phyloP scores from a whole-genome alignment of 805 yeast genomes.

The Ogataea pilisensis region DNA sequence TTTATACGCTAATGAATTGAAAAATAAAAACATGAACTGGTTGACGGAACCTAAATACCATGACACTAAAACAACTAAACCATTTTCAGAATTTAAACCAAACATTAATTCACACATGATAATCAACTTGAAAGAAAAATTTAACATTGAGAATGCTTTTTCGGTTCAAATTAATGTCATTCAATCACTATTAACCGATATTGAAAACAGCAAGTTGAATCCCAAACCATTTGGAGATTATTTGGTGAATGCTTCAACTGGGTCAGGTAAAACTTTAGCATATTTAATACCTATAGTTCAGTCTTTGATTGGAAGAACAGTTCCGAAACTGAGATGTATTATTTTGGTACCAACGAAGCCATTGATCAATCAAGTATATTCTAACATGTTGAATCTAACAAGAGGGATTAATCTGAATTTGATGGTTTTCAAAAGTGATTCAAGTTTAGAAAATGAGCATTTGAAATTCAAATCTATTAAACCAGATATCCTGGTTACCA shows the following conservation, averaged over 20 bases:
- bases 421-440: conserved; percentile 53
- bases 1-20: conserved; percentile 31
- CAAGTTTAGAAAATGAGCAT: conserved; percentile 59
- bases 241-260: conserved; percentile 90
- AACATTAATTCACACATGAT: conserved; percentile 39
- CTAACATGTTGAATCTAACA: conserved; percentile 54
- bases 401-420: conserved; percentile 66
- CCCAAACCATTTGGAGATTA: conserved; percentile 69
- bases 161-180: conserved; percentile 73
- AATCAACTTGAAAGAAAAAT: conserved; percentile 39
- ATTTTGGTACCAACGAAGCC: conserved; percentile 89
- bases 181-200: conserved; percentile 44
- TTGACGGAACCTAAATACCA: conserved; percentile 59
- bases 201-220: conserved; percentile 33
- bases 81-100: conserved; percentile 47
- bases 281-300: conserved; percentile 82
- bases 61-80: conserved; percentile 39
- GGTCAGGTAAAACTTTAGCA: conserved; percentile 93
- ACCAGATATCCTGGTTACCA: conserved; percentile 67
- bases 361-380: conserved; percentile 73
- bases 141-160: conserved; percentile 56
- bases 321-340: conserved; percentile 71
- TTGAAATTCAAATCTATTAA: conserved; percentile 36
- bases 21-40: conserved; percentile 55
- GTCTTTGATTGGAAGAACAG: conserved; percentile 53